A percentile compares a stretch with the other conserved stretches of the same genome.
These are phyloP conservation scores for Peronospora tabacina DNA, from an alignment of 352 stramenopile species.

Conservation along the genomic window DNA sequence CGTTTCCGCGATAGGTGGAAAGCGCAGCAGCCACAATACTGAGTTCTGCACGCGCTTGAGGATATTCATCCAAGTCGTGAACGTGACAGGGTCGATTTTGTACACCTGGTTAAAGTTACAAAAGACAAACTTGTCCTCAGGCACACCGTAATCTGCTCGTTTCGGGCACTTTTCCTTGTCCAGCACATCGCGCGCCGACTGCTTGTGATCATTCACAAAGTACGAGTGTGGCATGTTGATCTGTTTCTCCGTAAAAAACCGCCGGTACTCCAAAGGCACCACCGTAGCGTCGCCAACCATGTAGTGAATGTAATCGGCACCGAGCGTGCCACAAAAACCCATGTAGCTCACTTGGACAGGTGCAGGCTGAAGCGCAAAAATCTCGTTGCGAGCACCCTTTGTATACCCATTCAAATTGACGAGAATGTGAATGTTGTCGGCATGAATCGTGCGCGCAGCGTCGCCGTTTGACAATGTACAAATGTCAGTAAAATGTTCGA, in stretches of 20 bases:
- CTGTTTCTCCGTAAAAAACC: slow-evolving; percentile 84
- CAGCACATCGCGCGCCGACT: slow-evolving; percentile 75
- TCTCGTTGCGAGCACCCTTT: slow-evolving; percentile 87
- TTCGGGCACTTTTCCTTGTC: slow-evolving; percentile 70
- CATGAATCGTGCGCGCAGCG: slow-evolving; percentile 70
- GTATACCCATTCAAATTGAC: slow-evolving; percentile 93
- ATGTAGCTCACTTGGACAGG: slow-evolving; percentile 89
- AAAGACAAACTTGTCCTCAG: slow-evolving; percentile 91
- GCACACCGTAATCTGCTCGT: slow-evolving; percentile 82
- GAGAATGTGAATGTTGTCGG: slow-evolving; percentile 85
- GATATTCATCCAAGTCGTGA: slow-evolving; percentile 90
- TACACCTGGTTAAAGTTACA: slow-evolving; percentile 94
- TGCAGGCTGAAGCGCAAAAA: slow-evolving; percentile 88
- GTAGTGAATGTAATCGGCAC: slow-evolving; percentile 91
- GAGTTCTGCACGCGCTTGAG: slow-evolving; percentile 87
- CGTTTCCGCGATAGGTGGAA: slow-evolving; percentile 67
- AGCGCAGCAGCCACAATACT: slow-evolving; percentile 88
- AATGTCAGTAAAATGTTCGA: slow-evolving; percentile 88
- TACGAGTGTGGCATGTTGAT: slow-evolving; percentile 90
- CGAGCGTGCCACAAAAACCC: slow-evolving; percentile 87
- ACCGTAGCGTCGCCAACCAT: slow-evolving; percentile 84
- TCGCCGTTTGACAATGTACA: slow-evolving; percentile 54
- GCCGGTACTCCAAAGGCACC: slow-evolving; percentile 52
- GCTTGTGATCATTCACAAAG: slow-evolving; percentile 90
- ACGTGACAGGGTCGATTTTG: slow-evolving; percentile 91